Evolutionary conservation across 495 filamentous ascomycete genomes (phyloP).

Genomic region (Aspergillus campestris): DNA sequence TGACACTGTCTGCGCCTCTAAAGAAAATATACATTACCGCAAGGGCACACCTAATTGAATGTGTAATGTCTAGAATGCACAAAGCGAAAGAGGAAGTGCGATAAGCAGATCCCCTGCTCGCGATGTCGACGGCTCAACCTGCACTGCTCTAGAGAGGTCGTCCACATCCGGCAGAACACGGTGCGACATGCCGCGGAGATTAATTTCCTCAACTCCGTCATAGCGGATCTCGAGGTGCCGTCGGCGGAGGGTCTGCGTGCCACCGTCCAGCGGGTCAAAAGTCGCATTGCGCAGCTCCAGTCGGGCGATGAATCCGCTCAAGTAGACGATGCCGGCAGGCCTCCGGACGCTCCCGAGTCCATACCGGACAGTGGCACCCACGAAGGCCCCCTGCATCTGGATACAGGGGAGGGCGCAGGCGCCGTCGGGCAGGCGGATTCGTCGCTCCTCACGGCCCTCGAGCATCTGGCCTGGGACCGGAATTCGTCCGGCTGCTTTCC

Average conservation of each 20-base stretch:
- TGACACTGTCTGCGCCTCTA: background rate
- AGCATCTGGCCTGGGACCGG: slow-evolving; percentile 27
- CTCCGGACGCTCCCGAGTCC: background rate
- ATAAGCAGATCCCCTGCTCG: slow-evolving; percentile 24
- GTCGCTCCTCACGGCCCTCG: slow-evolving; percentile 23
- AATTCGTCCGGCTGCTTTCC: slow-evolving; percentile 26
- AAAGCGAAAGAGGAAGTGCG: slow-evolving; percentile 25
- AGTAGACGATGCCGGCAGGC: background rate
- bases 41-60: background rate
- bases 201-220: slow-evolving; percentile 18
- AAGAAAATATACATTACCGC: no score
- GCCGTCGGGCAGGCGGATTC: slow-evolving; percentile 6
- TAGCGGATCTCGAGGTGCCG: slow-evolving; percentile 14
- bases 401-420: background rate
- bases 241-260: background rate
- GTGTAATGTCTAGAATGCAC: slow-evolving; percentile 20
- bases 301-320: slow-evolving; percentile 5
- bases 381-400: slow-evolving; percentile 3
- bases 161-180: slow-evolving; percentile 18
- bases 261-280: slow-evolving; percentile 9
- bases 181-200: slow-evolving; percentile 24
- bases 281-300: slow-evolving; percentile 17
- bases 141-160: slow-evolving; percentile 22
- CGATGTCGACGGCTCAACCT: slow-evolving; percentile 21
- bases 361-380: background rate